phyloP scores from a whole-genome alignment of 2,329 filamentous ascomycete genomes.

The Bipolaris zeicola region DNA sequence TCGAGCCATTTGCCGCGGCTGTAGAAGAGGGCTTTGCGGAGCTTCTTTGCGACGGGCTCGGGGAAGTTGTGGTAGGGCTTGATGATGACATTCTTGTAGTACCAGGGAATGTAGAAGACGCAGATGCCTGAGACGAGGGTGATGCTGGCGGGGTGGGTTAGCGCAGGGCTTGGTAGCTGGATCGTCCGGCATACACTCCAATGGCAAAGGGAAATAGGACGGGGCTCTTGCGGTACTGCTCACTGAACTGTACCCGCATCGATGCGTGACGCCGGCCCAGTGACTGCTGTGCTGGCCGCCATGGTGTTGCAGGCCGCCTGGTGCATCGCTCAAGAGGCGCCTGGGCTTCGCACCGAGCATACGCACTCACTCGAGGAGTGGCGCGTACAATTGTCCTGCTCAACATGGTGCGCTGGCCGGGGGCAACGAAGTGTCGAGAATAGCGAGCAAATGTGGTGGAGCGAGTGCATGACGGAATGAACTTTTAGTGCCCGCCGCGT shows the following conservation, averaged over 20 bases:
- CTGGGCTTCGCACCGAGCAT: slow-evolving; percentile 35
- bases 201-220: slow-evolving; percentile 47
- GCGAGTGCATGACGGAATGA: slow-evolving; percentile 29
- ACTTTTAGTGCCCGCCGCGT: slow-evolving; percentile 36
- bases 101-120: slow-evolving; percentile 53
- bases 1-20: slow-evolving; percentile 70
- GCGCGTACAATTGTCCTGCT: slow-evolving; percentile 40
- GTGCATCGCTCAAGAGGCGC: slow-evolving; percentile 24
- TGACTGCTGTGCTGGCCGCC: slow-evolving; percentile 34
- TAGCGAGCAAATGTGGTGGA: slow-evolving; percentile 21
- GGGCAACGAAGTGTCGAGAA: slow-evolving; percentile 20
- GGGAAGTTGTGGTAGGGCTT: slow-evolving; percentile 64
- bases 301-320: slow-evolving; percentile 30
- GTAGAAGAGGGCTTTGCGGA: slow-evolving; percentile 86
- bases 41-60: slow-evolving; percentile 72
- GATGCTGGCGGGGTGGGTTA: slow-evolving; percentile 38
- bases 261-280: slow-evolving; percentile 36
- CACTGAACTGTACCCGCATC: slow-evolving; percentile 33
- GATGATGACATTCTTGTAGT: slow-evolving; percentile 55
- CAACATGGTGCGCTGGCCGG: slow-evolving; percentile 42
- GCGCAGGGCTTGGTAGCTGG: not conserved
- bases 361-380: slow-evolving; percentile 25
- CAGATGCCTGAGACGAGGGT: slow-evolving; percentile 46
- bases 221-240: slow-evolving; percentile 48
- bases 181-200: slow-evolving; percentile 25